Base-by-base conservation (phyloP, 441 rosid genomes). In the Croton laevigatus region DNA sequence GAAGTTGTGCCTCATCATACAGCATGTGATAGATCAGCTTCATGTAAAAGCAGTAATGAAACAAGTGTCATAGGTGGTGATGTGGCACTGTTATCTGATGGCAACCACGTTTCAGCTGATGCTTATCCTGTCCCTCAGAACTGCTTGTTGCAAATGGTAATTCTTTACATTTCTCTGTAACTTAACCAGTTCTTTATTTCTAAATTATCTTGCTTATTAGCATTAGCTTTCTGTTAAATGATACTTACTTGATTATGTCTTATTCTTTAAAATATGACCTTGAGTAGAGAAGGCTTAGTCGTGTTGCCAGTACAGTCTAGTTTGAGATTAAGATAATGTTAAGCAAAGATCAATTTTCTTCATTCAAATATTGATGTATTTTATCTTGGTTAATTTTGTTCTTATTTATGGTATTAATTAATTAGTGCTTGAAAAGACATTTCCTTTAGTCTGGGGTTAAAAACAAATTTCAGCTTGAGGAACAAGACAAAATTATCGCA, bases 111-210 rank as follows among this genome's bases (percentile, higher is more conserved):
- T 71, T 69, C 80, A 67, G 77, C 71, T 68, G 80, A 79, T 80
- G 72, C 80, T 70, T 79, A 81, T 63, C 42, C 76, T 75, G 71
- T 34, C 65, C 76, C 83, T 5, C 70, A 68, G 68, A 85, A 74
- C 77, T 89, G 90, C 83, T 78, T 95, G 84, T 81, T 95, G 81
- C 91, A 81, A 76, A 76, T 82, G 99, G 99, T 92, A 88, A 86
- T 83, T 65, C 55, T 64, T 55, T 23, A 48, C 65, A 63, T 54
- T 59, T 76, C 52, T 63, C 16, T 16, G 20, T 34, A 17, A 1
- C 6, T 54, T 62, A 38, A 19, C 19, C 44, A 40, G 9, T 23
- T 0, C 17, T 27, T n/a, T 27, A 7, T 8, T 3, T 16, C 42
- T 38, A 6, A 44, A 37, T 40, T 59, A 23, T 37, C 53, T 27